Base-by-base conservation (phyloP, 805 yeast genomes). In the Clavispora asparagi region DNA sequence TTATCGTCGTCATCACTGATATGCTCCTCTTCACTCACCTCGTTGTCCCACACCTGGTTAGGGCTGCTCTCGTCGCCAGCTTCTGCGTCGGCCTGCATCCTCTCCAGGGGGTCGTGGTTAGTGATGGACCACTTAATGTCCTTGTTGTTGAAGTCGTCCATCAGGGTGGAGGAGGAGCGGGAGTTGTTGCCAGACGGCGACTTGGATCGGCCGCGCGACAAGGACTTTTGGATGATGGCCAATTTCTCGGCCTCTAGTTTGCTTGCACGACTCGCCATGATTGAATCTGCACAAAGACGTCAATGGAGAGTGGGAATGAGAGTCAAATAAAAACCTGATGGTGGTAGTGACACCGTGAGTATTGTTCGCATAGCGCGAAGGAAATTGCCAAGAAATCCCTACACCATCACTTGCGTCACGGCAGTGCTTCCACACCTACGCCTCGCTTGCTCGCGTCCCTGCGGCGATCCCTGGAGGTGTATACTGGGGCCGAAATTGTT, bases 71-170 rank as follows among this genome's bases (percentile, higher is more conserved):
- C 40, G 25, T 40, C 56, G 13, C 43, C 32, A 1, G 10, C 28
- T 9, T 42, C 43, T 17, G 44, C 41, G n/a, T 43, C 46, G 3
- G 43, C 51, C 12, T 55, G 58, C 31, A 84, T 61, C 48, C 94
- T 67, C 55, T 83, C 85, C 51, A 83, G 82, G 0, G 95, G 95
- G 55, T 86, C 91, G 54, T 81, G 86, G 45, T 78, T 77, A 41
- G 87, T 73, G 37, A 86, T 82, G 0, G 87, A 77, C 82, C 85
- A 84, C 54, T 77, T 77, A 46, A 78, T 57, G 33, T 73, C 78
- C 49, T 70, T 71, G 45, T 60, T 60, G 48, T 54, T 62, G 47
- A 49, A 46, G 35, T 67, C 74, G 41, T 68, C 73, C 36, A 63
- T 63, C 59, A 61, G 64, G 7, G 60, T 54, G 13, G 73, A 67